Percentiles rank a stretch among this genome's conserved stretches.
Evolutionary conservation across 495 filamentous ascomycete genomes (phyloP).

Genomic region (Trichodelitschia bisporula): DNA sequence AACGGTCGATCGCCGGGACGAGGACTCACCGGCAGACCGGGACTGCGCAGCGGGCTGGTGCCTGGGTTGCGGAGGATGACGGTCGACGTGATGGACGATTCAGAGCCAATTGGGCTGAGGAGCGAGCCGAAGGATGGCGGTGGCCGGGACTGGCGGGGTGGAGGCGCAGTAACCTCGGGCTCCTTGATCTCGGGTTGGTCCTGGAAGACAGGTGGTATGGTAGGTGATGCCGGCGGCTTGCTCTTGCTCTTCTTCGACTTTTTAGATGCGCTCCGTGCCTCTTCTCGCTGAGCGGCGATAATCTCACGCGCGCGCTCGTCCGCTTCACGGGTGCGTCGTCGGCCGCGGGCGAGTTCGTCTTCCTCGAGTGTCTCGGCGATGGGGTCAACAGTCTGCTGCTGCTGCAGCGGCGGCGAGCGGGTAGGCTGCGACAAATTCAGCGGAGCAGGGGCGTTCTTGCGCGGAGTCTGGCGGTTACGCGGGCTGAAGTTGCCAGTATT

Average conservation of each 20-base stretch:
- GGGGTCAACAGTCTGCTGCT: slow-evolving; percentile 36
- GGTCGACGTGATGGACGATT: slow-evolving; percentile 6
- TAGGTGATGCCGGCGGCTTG: slow-evolving; percentile 8
- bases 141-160: slow-evolving; percentile 6
- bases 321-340: slow-evolving; percentile 66
- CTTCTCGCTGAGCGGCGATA: slow-evolving; percentile 33
- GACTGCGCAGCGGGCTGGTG: slow-evolving; percentile 42
- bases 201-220: slow-evolving; percentile 3
- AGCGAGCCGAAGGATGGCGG: slow-evolving; percentile 9
- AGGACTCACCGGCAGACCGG: slow-evolving; percentile 73
- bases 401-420: slow-evolving; percentile 16
- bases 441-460: no score
- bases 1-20: slow-evolving; percentile 53
- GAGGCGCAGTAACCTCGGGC: slow-evolving; percentile 6
- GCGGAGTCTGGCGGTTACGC: no score
- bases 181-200: no score
- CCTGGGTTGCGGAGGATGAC: slow-evolving; percentile 15
- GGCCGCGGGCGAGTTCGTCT: slow-evolving; percentile 47
- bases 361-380: slow-evolving; percentile 44
- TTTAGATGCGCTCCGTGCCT: slow-evolving; percentile 37
- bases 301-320: slow-evolving; percentile 57
- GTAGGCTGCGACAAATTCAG: slow-evolving; percentile 34
- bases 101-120: slow-evolving; percentile 10
- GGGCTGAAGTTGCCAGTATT: slow-evolving; percentile 8
- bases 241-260: slow-evolving; percentile 21